Evolutionary conservation across 1,284 basidiomycete species (phyloP).

Genomic region (Takashimella koratensis): DNA sequence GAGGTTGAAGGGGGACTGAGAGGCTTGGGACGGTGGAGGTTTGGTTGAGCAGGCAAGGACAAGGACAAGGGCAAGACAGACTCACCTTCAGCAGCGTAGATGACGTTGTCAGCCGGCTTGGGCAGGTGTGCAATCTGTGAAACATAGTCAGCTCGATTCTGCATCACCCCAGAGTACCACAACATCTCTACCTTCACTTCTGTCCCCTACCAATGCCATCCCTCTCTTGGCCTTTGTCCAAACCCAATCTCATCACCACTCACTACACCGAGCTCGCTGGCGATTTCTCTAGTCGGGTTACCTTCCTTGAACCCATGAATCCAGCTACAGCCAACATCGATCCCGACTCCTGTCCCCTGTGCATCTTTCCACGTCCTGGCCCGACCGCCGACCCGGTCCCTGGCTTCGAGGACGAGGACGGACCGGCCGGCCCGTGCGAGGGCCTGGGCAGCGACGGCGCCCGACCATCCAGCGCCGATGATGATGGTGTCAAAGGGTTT

Average conservation of each 20-base stretch:
- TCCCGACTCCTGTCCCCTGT: slow-evolving; percentile 12
- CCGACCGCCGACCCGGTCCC: slow-evolving; percentile 53
- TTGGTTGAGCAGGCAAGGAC: neutral
- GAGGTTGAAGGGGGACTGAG: neutral
- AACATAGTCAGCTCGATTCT: neutral
- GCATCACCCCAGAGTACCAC: too few relatives aligned
- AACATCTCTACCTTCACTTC: neutral
- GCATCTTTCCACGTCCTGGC: slow-evolving; percentile 47
- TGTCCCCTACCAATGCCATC: neutral
- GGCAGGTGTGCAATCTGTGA: slow-evolving; percentile 35
- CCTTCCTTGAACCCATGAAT: slow-evolving; percentile 54
- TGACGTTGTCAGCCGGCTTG: slow-evolving; percentile 33
- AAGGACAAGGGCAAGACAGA: neutral
- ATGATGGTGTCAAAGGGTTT: slow-evolving; percentile 48
- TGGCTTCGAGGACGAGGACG: slow-evolving; percentile 53
- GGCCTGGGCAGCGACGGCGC: slow-evolving; percentile 50
- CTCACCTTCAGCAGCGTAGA: slow-evolving; percentile 43
- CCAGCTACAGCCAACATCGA: slow-evolving; percentile 54
- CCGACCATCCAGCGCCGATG: slow-evolving; percentile 54
- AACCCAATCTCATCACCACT: slow-evolving; percentile 8
- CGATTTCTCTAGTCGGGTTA: slow-evolving; percentile 49
- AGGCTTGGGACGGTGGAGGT: too few relatives aligned
- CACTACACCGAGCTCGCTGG: slow-evolving; percentile 47
- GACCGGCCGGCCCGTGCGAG: slow-evolving; percentile 46
- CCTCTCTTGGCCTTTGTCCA: too few relatives aligned